phyloP scores from a whole-genome alignment of 1,139 yeast species.

The Pneumocystis wakefieldiae region DNA sequence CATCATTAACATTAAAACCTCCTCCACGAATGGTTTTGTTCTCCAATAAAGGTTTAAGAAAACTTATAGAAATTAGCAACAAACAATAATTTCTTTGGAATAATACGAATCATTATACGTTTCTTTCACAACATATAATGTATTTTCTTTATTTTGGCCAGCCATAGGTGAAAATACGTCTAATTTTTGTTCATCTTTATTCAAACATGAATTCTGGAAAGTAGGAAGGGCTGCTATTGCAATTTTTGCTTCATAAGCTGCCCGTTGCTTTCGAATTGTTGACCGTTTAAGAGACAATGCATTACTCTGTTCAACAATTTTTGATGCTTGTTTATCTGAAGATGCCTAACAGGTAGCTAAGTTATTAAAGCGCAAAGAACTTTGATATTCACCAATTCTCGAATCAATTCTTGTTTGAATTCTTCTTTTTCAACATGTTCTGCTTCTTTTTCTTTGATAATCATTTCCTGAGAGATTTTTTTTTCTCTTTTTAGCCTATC shows the following conservation, averaged over 20 bases:
- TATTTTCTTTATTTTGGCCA: conserved; percentile 62
- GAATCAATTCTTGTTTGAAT: conserved; percentile 54
- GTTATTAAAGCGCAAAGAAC: conserved; percentile 29
- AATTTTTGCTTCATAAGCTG: conserved; percentile 3
- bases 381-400: conserved; percentile 42
- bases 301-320: conserved; percentile 18
- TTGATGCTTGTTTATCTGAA: conserved; percentile 48
- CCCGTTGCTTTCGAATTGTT: conserved; percentile 5
- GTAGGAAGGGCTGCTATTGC: neutral
- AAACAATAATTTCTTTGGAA: conserved; percentile 24
- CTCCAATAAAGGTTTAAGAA: conserved; percentile 27
- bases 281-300: conserved; percentile 39
- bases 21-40: conserved; percentile 67
- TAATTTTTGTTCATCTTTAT: conserved; percentile 25
- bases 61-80: neutral
- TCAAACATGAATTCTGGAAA: conserved; percentile 3
- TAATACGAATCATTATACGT: conserved; percentile 46
- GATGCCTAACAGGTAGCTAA: conserved; percentile 45
- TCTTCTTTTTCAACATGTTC: conserved; percentile 27
- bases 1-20: conserved; percentile 61
- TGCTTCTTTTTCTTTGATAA: conserved; percentile 25
- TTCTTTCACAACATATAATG: conserved; percentile 32
- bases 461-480: conserved; percentile 24
- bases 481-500: conserved; percentile 38
- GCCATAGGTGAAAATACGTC: conserved; percentile 87